Evolutionary conservation across 2,329 filamentous ascomycete genomes (phyloP), one percentile per base, ranked within the genome.

Genomic region (Diaporthe sp.): DNA sequence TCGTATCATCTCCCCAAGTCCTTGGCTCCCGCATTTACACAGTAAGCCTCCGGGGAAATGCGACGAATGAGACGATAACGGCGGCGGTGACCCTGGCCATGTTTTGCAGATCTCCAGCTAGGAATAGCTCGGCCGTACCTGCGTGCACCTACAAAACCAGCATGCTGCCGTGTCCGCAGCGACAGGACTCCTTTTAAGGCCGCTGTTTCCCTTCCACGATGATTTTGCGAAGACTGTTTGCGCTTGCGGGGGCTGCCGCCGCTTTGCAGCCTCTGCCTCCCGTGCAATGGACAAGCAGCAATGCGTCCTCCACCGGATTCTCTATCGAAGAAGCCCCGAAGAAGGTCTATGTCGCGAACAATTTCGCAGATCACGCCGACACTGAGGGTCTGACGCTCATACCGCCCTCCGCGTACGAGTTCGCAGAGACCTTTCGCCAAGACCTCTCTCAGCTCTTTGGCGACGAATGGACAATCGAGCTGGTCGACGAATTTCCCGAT

Each of bases 331-430:
- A 63, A 32, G 27, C 39, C 27, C 59, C 59, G 9, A 63, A 63
- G 59, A 44, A 44, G 32, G 47, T 63, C 39, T 63, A 47, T 9
- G 10, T 63, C 27, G 59, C 25, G 4, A 63, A 39, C 17, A n/a
- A 4, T 32, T 63, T 63, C 39, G 25, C 59, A 22, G 19, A 63
- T 47, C 59, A 6, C 39, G 19, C 39, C 59, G 59, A 63, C 17
- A 47, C 59, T 17, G 39, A 63, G 39, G 59, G 59, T 32, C 59
- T 63, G 59, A 63, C 59, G 25, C 59, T 63, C 59, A 63, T 63
- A 30, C 59, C 59, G 39, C 59, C 59, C 1, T 47, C 59, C 4
- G 59, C 59, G 2, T 63, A n/a, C 19, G 59, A 63, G 59, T 63
- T 63, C 17, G 59, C 59, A 22, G 59, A 63, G 37, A 63, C 39